Conservation (phyloP, 306 rosid genomes). For the Sindora glabra region DNA sequence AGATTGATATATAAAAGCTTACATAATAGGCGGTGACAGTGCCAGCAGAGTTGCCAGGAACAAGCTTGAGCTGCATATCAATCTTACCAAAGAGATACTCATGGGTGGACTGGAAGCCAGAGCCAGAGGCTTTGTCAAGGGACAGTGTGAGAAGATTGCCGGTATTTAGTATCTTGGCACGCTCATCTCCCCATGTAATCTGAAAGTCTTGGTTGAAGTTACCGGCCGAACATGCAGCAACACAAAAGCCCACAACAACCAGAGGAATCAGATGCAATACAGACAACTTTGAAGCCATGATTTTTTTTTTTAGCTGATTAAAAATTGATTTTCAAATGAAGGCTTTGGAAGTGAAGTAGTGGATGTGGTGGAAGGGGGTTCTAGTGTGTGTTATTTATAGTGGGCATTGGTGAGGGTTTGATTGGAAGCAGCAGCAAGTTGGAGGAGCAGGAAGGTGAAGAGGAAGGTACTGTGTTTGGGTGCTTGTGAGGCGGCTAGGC, state of each 20-base stretch:
- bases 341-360: neutral
- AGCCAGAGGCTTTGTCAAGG: constrained; percentile 64
- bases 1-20: constrained; percentile 20
- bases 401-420: neutral
- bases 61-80: constrained; percentile 64
- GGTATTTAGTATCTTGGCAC: constrained; percentile 35
- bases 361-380: neutral
- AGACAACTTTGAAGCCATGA: constrained; percentile 1
- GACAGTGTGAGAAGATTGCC: constrained; percentile 44
- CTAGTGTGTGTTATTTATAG: neutral
- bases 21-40: constrained; percentile 71
- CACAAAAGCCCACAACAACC: neutral
- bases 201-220: constrained; percentile 47
- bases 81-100: constrained; percentile 48
- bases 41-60: constrained; percentile 64
- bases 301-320: neutral
- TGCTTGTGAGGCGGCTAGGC: too few species aligned
- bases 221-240: constrained; percentile 9
- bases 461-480: too few species aligned
- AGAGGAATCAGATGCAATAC: neutral
- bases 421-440: neutral
- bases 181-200: constrained; percentile 64
- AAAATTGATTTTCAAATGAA: too few species aligned
- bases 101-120: constrained; percentile 57
- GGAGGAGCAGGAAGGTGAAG: too few species aligned